These are phyloP conservation scores for Cucurbita maxima DNA, from an alignment of 306 rosid species.

Conservation along the genomic window DNA sequence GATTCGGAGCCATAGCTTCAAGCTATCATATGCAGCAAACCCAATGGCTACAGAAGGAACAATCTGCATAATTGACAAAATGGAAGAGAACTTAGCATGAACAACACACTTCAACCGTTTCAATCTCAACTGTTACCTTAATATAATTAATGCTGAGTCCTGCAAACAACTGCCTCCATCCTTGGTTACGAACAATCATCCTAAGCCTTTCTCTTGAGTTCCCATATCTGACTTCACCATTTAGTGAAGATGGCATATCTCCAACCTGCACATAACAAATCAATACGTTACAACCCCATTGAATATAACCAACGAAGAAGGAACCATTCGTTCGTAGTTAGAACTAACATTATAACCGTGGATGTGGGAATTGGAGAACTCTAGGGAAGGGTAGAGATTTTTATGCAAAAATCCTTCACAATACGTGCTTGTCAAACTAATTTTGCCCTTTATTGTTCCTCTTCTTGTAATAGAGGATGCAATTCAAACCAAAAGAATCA, in stretches of 20 bases:
- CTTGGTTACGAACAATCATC: slow-evolving; percentile 53
- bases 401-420: no score
- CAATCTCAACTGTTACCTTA: slow-evolving; percentile 38
- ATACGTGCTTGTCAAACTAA: no score
- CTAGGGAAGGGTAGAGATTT: no score
- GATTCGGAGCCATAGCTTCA: slow-evolving; percentile 69
- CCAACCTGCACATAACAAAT: slow-evolving; percentile 40
- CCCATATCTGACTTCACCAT: slow-evolving; percentile 37
- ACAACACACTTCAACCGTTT: not conserved
- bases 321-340: no score
- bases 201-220: slow-evolving; percentile 57
- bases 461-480: no score
- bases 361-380: no score
- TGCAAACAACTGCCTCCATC: slow-evolving; percentile 81
- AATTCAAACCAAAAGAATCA: no score
- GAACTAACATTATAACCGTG: no score
- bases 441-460: no score
- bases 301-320: not conserved
- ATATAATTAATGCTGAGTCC: slow-evolving; percentile 89
- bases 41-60: slow-evolving; percentile 94
- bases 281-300: not conserved
- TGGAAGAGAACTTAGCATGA: not conserved
- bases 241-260: slow-evolving; percentile 28
- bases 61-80: slow-evolving; percentile 28
- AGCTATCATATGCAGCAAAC: slow-evolving; percentile 64